A percentile compares a stretch with the other conserved stretches of the same genome.
Evolutionary conservation across 768 basidiomycete genomes (phyloP).

Genomic region (Lentinula lateritia): DNA sequence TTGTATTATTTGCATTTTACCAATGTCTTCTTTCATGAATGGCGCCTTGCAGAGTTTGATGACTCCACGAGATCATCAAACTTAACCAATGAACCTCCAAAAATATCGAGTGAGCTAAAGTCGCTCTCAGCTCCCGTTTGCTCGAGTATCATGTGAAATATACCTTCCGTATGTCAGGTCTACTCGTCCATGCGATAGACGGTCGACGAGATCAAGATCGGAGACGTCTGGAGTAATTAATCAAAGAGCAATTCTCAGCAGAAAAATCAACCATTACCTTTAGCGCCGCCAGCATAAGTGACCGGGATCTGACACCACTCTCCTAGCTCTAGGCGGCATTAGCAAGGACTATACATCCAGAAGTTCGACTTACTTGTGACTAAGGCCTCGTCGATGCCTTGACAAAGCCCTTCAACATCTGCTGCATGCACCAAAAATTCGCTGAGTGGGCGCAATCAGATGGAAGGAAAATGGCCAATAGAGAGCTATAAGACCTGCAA

Average conservation of each 20-base stretch:
- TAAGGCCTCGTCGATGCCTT: slow-evolving; percentile 90
- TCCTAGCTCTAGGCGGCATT: slow-evolving; percentile 58
- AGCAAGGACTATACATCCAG: slow-evolving; percentile 7
- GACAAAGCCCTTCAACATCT: slow-evolving; percentile 96
- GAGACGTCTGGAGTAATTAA: slow-evolving; percentile 50
- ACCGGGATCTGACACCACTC: slow-evolving; percentile 90
- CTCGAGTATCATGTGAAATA: not conserved
- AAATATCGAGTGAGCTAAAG: slow-evolving; percentile 51
- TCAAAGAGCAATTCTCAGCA: not conserved
- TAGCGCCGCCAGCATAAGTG: slow-evolving; percentile 96
- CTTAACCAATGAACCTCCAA: slow-evolving; percentile 47
- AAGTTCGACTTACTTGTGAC: slow-evolving; percentile 56
- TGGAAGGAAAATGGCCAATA: not conserved
- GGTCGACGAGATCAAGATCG: slow-evolving; percentile 78
- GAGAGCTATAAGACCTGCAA: slow-evolving; percentile 53
- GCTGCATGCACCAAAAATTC: slow-evolving; percentile 96
- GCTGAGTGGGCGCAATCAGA: slow-evolving; percentile 29
- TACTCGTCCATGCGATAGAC: slow-evolving; percentile 76
- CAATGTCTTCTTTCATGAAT: not conserved
- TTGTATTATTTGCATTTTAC: slow-evolving; percentile 15
- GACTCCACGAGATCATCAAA: slow-evolving; percentile 41
- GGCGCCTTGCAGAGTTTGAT: slow-evolving; percentile 17
- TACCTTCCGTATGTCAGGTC: slow-evolving; percentile 36
- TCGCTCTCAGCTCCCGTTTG: not conserved
- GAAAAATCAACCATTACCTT: slow-evolving; percentile 39